phyloP scores from a whole-genome alignment of 2,329 filamentous ascomycete genomes.

The Dendrostoma leiphaemia region DNA sequence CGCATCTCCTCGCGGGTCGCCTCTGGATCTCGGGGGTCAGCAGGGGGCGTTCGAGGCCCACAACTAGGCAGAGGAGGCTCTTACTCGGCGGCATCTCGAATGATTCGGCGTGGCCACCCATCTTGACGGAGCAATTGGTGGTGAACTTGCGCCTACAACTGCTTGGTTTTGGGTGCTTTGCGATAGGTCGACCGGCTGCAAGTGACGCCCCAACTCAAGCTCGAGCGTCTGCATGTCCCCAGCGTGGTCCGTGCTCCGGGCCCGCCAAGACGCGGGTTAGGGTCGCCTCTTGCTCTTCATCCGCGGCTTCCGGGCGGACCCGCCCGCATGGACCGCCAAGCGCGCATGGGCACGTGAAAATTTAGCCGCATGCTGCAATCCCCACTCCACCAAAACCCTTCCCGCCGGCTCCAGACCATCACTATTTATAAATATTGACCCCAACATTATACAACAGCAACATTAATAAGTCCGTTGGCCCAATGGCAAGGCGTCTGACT shows the following conservation, averaged over 20 bases:
- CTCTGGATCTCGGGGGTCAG: conserved; percentile 43
- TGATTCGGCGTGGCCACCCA: conserved; percentile 18
- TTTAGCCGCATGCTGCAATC: too few species aligned
- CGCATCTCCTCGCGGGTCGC: conserved; percentile 92
- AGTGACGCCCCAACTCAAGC: not conserved
- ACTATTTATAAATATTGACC: too few species aligned
- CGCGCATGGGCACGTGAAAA: too few species aligned
- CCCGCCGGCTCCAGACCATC: too few species aligned
- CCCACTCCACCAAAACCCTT: too few species aligned
- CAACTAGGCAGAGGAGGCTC: not conserved
- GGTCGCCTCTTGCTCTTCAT: too few species aligned
- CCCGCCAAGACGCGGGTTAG: not conserved
- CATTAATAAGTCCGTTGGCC: conserved; percentile 27
- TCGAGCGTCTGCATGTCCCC: not conserved
- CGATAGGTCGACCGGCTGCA: not conserved
- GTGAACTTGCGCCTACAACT: conserved; percentile 24
- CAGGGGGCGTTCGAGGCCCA: too few species aligned
- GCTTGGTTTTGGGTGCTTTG: conserved; percentile 16
- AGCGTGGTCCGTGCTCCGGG: not conserved
- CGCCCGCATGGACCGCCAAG: too few species aligned
- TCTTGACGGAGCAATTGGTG: conserved; percentile 24
- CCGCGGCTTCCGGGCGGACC: too few species aligned
- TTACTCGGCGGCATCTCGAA: conserved; percentile 15
- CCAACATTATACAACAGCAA: fast-evolving
- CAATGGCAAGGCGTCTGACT: conserved; percentile 44